A percentile compares a stretch with the other conserved stretches of the same genome.
phyloP scores from a whole-genome alignment of 305 asterid species.

The Striga hermonthica region DNA sequence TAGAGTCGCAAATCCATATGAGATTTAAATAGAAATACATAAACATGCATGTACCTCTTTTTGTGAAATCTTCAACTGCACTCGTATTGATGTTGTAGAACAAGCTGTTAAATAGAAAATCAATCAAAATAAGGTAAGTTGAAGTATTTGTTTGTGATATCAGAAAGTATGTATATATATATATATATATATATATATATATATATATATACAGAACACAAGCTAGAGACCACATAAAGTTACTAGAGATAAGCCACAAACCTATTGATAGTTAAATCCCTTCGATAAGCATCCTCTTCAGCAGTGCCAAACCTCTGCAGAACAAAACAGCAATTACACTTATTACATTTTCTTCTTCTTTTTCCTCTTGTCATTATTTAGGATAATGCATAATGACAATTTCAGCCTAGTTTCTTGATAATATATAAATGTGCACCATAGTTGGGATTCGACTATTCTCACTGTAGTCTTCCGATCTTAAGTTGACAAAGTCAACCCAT shows the following conservation, averaged over 20 bases:
- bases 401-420: neutral
- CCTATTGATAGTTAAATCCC: slow-evolving; percentile 98
- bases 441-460: slow-evolving; percentile 89
- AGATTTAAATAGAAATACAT: neutral
- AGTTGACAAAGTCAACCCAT: slow-evolving; percentile 94
- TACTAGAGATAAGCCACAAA: slow-evolving; percentile 5
- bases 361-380: neutral
- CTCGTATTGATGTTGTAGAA: slow-evolving; percentile 84
- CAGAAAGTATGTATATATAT: neutral
- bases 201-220: neutral
- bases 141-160: too few species aligned
- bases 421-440: slow-evolving; percentile 43
- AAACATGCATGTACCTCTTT: slow-evolving; percentile 52
- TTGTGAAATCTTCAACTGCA: slow-evolving; percentile 83
- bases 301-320: slow-evolving; percentile 82
- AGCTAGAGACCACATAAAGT: neutral
- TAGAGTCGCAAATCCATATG: neutral
- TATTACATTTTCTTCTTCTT: neutral
- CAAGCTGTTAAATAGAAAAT: slow-evolving; percentile 51
- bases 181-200: neutral
- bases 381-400: neutral
- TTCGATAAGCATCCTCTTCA: slow-evolving; percentile 81
- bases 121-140: slow-evolving; percentile 2
- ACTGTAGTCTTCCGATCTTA: slow-evolving; percentile 87
- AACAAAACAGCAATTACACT: neutral